phyloP scores from a whole-genome alignment of 2,329 filamentous ascomycete genomes.

The Colletotrichum gloeosporioides region DNA sequence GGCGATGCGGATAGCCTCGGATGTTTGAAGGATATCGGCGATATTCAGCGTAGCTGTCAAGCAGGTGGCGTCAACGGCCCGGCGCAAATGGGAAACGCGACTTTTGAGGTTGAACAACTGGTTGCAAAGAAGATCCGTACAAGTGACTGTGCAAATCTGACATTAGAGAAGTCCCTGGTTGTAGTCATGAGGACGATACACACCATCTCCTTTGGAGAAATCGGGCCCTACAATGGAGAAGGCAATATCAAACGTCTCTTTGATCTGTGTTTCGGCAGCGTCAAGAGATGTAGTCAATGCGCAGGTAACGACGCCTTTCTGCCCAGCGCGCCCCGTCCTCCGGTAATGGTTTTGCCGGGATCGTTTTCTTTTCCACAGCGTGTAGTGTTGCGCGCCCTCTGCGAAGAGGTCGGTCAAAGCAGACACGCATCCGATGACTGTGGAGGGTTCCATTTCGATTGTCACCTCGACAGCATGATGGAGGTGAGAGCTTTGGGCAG shows the following conservation, averaged over 20 bases:
- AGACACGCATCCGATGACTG: conserved; percentile 24
- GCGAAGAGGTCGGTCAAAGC: conserved; percentile 22
- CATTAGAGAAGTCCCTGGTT: conserved; percentile 23
- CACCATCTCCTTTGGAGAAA: conserved; percentile 41
- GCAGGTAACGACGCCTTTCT: conserved; percentile 28
- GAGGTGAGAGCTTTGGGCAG: background rate
- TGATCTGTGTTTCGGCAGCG: conserved; percentile 33
- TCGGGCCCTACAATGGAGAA: conserved; percentile 37
- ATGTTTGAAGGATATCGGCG: conserved; percentile 34
- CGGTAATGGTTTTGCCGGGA: conserved; percentile 38
- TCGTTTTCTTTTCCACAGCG: conserved; percentile 38
- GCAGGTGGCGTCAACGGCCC: conserved; percentile 19
- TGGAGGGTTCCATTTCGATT: conserved; percentile 24
- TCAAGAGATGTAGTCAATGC: conserved; percentile 39
- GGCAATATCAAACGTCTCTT: conserved; percentile 37
- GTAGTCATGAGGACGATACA: background rate
- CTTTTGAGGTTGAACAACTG: conserved; percentile 30
- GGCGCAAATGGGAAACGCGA: conserved; percentile 31
- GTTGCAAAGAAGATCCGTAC: conserved; percentile 31
- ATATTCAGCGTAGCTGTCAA: conserved; percentile 33
- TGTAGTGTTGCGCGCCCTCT: conserved; percentile 30
- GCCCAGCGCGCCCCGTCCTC: conserved; percentile 1
- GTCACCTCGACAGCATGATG: conserved; percentile 11
- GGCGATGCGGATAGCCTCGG: conserved; percentile 36
- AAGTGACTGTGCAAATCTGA: conserved; percentile 5